Evolutionary conservation across 306 rosid species (phyloP).

Genomic region (Pyrus communis): DNA sequence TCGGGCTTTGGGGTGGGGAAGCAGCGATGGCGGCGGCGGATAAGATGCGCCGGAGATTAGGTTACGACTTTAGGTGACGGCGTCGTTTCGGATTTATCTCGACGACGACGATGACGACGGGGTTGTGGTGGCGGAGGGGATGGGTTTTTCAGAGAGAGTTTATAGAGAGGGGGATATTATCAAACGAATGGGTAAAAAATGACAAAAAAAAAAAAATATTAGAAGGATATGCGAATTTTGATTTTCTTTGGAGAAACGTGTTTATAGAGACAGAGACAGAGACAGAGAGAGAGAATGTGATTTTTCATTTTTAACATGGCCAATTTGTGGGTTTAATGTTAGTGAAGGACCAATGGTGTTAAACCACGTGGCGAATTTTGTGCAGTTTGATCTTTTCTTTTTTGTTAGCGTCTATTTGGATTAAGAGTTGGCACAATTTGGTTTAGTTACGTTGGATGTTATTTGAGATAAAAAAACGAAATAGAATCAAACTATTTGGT

Average conservation of each 20-base stretch:
- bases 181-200: not conserved
- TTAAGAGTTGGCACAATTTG: no score
- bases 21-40: conserved; percentile 7
- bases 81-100: conserved; percentile 16
- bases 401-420: not conserved
- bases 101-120: conserved; percentile 2
- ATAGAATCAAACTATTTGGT: no score
- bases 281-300: not conserved
- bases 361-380: not conserved
- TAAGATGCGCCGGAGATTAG: conserved; percentile 8
- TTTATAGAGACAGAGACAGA: conserved; percentile 20
- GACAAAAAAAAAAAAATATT: not conserved
- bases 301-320: not conserved
- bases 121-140: not conserved
- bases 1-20: not conserved
- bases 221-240: conserved; percentile 3
- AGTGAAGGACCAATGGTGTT: not conserved
- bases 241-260: conserved; percentile 32
- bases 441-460: no score
- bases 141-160: conserved; percentile 3
- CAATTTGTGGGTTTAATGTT: not conserved
- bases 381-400: not conserved
- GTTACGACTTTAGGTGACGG: not conserved
- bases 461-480: no score
- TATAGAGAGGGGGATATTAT: conserved; percentile 10